These are phyloP conservation scores for Atkinsonella texensis DNA, from an alignment of 2,329 filamentous ascomycete species.

Conservation along the genomic window DNA sequence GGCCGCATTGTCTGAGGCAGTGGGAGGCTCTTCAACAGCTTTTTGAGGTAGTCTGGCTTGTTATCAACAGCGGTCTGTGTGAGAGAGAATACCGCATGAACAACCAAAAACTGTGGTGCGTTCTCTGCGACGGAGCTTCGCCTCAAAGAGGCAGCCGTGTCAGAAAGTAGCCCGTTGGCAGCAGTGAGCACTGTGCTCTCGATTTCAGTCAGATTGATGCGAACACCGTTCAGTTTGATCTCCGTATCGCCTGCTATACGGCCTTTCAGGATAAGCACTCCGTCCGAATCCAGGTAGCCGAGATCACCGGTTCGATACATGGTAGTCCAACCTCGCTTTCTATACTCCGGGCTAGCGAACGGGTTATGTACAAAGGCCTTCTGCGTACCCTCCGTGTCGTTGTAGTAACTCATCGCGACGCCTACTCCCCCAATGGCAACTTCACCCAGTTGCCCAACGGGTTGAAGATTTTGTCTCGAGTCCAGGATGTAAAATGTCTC, in stretches of 20 bases:
- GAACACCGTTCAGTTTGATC: constrained; percentile 32
- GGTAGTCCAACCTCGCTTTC: neutral
- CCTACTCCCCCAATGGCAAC: constrained; percentile 19
- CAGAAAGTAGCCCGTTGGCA: constrained; percentile 9
- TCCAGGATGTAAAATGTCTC: constrained; percentile 29
- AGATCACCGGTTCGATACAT: constrained; percentile 20
- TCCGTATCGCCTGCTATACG: constrained; percentile 30
- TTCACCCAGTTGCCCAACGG: constrained; percentile 20
- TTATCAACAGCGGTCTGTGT: neutral
- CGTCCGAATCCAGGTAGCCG: constrained; percentile 21
- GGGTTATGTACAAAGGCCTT: constrained; percentile 4
- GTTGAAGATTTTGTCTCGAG: constrained; percentile 7
- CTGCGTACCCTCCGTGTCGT: constrained; percentile 10
- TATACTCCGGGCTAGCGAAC: constrained; percentile 8
- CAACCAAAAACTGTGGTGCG: neutral
- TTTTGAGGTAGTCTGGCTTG: neutral
- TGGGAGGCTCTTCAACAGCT: neutral
- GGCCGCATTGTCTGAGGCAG: constrained; percentile 5
- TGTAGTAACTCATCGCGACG: constrained; percentile 25
- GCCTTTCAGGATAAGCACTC: constrained; percentile 22
- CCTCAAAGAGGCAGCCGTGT: constrained; percentile 12
- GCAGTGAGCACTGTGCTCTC: constrained; percentile 13
- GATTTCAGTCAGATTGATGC: constrained; percentile 34
- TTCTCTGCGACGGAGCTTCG: neutral
- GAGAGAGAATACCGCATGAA: neutral